These are phyloP conservation scores for Globisporangium apiculatum DNA, from an alignment of 352 stramenopile species.

Conservation along the genomic window DNA sequence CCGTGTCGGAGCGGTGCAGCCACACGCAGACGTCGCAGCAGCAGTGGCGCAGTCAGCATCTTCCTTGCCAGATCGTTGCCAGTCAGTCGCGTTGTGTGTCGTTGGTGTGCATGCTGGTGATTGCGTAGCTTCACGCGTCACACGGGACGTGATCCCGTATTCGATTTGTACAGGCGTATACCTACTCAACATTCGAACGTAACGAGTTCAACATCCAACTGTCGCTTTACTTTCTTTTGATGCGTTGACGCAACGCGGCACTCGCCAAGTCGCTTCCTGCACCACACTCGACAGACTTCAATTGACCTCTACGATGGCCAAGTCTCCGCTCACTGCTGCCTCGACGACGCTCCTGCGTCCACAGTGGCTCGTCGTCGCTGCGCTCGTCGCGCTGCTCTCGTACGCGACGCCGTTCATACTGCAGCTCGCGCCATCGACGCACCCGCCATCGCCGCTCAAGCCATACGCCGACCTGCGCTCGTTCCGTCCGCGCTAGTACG, in stretches of 20 bases:
- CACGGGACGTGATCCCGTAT: no score
- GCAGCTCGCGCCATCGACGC: background rate
- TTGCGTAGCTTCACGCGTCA: no score
- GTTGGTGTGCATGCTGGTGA: no score
- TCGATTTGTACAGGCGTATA: no score
- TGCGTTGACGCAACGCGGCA: background rate
- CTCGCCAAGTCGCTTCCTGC: background rate
- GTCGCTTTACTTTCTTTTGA: background rate
- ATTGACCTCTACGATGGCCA: background rate
- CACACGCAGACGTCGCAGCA: background rate
- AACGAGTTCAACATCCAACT: background rate
- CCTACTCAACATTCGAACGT: no score
- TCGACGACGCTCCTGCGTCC: conserved; percentile 18
- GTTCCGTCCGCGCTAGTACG: conserved; percentile 47
- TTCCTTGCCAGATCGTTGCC: background rate
- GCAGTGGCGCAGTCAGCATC: background rate
- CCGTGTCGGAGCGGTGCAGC: background rate
- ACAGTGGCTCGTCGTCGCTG: conserved; percentile 25
- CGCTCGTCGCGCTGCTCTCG: conserved; percentile 22
- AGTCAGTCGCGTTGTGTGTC: background rate
- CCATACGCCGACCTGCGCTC: conserved; percentile 28
- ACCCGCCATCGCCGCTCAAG: conserved; percentile 25
- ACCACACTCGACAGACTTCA: no score
- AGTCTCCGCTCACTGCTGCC: background rate
- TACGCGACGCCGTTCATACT: conserved; percentile 17